These are phyloP conservation scores for Tylopilus vinaceipallidus DNA, from an alignment of 768 basidiomycete genomes.

Conservation along the genomic window DNA sequence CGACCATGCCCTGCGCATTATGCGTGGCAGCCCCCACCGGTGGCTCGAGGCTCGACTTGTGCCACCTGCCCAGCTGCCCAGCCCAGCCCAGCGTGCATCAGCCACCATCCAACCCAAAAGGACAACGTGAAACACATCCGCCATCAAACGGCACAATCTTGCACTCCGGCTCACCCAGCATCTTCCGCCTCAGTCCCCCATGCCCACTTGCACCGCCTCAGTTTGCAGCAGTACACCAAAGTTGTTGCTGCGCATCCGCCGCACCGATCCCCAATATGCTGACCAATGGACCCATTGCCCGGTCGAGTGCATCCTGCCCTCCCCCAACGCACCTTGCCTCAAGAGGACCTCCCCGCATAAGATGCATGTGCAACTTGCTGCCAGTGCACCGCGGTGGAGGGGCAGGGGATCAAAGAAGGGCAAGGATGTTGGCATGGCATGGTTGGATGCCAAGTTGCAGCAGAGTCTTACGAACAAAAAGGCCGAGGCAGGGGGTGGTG, in stretches of 20 bases:
- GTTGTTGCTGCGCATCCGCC: constrained; percentile 55
- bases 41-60: constrained; percentile 43
- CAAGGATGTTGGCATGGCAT: constrained; percentile 84
- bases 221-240: constrained; percentile 37
- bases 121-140: constrained; percentile 34
- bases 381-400: constrained; percentile 58
- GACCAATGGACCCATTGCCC: constrained; percentile 46
- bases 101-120: background rate
- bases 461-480: constrained; percentile 83
- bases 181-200: constrained; percentile 48
- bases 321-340: constrained; percentile 55
- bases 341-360: constrained; percentile 70
- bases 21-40: constrained; percentile 19
- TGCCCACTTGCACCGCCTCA: constrained; percentile 30
- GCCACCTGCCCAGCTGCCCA: constrained; percentile 38
- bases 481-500: constrained; percentile 32
- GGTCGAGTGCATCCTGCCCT: constrained; percentile 58
- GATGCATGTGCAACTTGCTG: constrained; percentile 45
- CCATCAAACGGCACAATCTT: constrained; percentile 54
- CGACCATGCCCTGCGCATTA: constrained; percentile 45
- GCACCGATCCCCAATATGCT: constrained; percentile 53
- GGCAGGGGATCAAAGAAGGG: constrained; percentile 61
- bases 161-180: constrained; percentile 62
- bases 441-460: constrained; percentile 93
- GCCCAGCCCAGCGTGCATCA: background rate